phyloP scores from a whole-genome alignment of 2,329 filamentous ascomycete genomes.

The Aspergillus felis region DNA sequence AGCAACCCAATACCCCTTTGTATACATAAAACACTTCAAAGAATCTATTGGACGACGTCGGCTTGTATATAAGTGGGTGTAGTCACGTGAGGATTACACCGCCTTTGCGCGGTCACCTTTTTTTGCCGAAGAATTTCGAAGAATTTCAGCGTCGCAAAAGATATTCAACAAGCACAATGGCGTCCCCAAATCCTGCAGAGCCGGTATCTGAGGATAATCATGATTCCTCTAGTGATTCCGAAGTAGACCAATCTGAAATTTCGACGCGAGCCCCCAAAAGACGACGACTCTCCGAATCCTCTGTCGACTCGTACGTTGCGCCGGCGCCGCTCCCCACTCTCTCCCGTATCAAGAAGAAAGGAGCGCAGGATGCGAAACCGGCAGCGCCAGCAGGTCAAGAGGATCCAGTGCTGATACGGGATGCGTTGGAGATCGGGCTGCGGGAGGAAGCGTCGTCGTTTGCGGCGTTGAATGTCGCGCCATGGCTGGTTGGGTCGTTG shows the following conservation, averaged over 20 bases:
- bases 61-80: background rate
- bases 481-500: conserved; percentile 85
- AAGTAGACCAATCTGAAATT: conserved; percentile 16
- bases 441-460: conserved; percentile 58
- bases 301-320: conserved; percentile 31
- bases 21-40: no score
- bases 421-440: conserved; percentile 38
- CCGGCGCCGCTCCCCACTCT: conserved; percentile 34
- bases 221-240: conserved; percentile 11
- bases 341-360: conserved; percentile 42
- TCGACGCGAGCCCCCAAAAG: conserved; percentile 35
- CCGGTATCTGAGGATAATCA: conserved; percentile 18
- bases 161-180: conserved; percentile 22
- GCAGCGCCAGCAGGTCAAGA: conserved; percentile 17
- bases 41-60: background rate
- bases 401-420: conserved; percentile 36
- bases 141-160: conserved; percentile 9
- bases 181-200: conserved; percentile 20
- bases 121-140: conserved; percentile 31
- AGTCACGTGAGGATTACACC: conserved; percentile 18
- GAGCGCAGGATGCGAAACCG: conserved; percentile 15
- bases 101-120: conserved; percentile 26
- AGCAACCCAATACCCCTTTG: background rate
- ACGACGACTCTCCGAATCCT: conserved; percentile 37
- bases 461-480: conserved; percentile 66